Base-by-base conservation (phyloP, 2,329 filamentous ascomycete genomes). In the Alternaria triticimaculans region DNA sequence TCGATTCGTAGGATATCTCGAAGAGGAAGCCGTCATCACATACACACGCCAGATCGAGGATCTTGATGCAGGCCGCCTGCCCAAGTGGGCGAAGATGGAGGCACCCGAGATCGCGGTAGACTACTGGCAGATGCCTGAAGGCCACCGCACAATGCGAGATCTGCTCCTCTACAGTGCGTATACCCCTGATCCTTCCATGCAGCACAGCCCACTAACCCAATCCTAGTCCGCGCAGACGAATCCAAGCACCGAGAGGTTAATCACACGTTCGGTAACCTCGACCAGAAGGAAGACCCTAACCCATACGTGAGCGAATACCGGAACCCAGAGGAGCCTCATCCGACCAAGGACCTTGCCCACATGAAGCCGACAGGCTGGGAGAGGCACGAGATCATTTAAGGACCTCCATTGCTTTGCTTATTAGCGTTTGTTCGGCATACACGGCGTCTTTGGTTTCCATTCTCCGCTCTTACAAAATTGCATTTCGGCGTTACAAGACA, bases 71-170 rank as follows among this genome's bases (percentile, higher is more conserved):
- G 95, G 95, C n/a, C 87, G 88, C 62, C 83, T 97, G 14, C 94
- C 94, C 1, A 89, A 89, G 72, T 99, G 96, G 94, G 84, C 88
- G 25, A 87, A 89, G 8, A 90, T 97, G 74, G 73, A 86, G 57
- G 93, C 96, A 3, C 96, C 96, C 0, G 92, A 97, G 63, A 94
- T 99, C 69, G 96, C 96, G 0, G 82, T 97, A 53, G 86, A 89
- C 69, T 99, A 99, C 82, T 99, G 94, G 93, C 89, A 92, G 45
- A 97, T 99, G 89, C 94, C 94, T 0, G 90, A 97, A 78, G 91
- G 89, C 3, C 85, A 91, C 62, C 87, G 90, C 25, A 92, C 89
- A 2, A 97, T 99, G 92, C 88, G 87, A 72, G 93, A 98, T 75
- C 81, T 98, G 65, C 86, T 98, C 56, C 82, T 96, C 55, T 97